These are phyloP conservation scores for Blepharisma stoltei DNA, from an alignment of 73 alveolate genomes.

Conservation along the genomic window DNA sequence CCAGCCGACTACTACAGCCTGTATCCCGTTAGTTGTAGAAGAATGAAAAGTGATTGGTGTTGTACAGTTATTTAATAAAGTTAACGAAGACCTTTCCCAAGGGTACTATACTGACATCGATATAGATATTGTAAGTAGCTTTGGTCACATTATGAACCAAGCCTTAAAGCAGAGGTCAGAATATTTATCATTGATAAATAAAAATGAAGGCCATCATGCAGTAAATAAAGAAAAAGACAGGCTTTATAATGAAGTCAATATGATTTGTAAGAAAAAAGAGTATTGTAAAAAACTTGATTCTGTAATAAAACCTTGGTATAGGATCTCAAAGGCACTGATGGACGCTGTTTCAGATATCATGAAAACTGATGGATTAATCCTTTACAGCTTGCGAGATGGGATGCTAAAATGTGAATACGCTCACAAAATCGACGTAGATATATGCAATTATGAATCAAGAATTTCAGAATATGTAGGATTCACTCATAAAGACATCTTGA, in stretches of 20 bases:
- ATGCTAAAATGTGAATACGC: background rate
- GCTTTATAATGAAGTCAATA: background rate
- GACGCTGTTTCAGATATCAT: background rate
- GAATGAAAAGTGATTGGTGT: background rate
- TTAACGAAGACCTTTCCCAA: background rate
- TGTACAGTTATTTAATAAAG: background rate
- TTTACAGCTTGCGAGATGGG: slow-evolving; percentile 2
- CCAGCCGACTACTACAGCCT: background rate
- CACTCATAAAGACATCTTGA: background rate
- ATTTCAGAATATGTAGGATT: background rate
- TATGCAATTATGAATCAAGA: background rate
- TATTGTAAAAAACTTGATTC: background rate
- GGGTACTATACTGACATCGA: background rate
- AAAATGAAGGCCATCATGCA: background rate
- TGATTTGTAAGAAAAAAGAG: background rate
- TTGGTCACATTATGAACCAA: background rate
- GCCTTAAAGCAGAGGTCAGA: background rate
- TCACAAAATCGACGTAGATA: background rate
- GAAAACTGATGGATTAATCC: background rate
- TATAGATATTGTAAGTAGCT: background rate
- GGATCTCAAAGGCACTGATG: background rate
- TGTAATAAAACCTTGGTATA: background rate
- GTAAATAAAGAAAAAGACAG: background rate
- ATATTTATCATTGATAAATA: background rate
- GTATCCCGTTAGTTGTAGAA: background rate